These are phyloP conservation scores for Ceratocystis alfenasii DNA, from an alignment of 2,329 filamentous ascomycete species.

Conservation along the genomic window DNA sequence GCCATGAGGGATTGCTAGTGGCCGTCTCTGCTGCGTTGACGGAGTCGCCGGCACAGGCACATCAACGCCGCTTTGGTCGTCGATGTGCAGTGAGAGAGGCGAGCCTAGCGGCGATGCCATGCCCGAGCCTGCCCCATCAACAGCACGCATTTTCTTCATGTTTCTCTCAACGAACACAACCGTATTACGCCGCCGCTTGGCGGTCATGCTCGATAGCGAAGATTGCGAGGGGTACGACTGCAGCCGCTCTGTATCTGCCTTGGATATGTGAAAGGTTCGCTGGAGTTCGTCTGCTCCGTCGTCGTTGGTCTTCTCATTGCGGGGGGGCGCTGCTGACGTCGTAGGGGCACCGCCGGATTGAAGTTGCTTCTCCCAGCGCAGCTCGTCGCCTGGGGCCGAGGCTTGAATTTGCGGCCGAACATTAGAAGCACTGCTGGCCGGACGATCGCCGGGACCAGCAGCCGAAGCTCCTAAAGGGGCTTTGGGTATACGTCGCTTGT, in stretches of 20 bases:
- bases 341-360: not conserved
- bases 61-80: constrained; percentile 15
- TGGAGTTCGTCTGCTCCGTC: constrained; percentile 20
- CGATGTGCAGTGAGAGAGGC: not conserved
- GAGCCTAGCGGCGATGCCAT: not conserved
- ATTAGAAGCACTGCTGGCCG: constrained; percentile 24
- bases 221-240: constrained; percentile 15
- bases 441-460: constrained; percentile 15
- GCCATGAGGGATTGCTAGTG: constrained; percentile 22
- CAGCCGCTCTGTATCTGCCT: constrained; percentile 18
- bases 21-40: constrained; percentile 19
- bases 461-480: constrained; percentile 24
- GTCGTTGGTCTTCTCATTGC: constrained; percentile 25
- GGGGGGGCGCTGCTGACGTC: constrained; percentile 23
- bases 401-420: constrained; percentile 38
- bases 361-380: constrained; percentile 15
- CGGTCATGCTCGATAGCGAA: constrained; percentile 8
- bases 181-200: constrained; percentile 24
- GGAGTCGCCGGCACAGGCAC: constrained; percentile 19
- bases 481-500: constrained; percentile 38
- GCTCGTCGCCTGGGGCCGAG: constrained; percentile 33
- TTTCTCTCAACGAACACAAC: constrained; percentile 46
- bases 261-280: constrained; percentile 21
- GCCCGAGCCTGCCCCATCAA: not conserved
- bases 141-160: constrained; percentile 30